Percentiles rank a stretch among this genome's conserved stretches.
phyloP scores from a whole-genome alignment of 352 stramenopile species.

The Globisporangium spinosum region DNA sequence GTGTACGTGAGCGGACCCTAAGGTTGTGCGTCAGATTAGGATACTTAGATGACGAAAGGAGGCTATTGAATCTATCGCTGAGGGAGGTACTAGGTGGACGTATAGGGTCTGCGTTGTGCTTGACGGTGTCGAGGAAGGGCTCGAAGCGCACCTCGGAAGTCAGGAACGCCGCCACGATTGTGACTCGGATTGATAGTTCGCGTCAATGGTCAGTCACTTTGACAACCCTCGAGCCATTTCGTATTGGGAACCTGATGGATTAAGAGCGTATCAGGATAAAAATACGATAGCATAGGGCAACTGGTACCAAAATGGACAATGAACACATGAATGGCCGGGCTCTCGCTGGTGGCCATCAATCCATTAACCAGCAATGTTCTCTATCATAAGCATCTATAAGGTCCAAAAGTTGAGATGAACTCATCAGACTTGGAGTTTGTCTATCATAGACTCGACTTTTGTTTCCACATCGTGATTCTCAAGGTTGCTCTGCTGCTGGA shows the following conservation, averaged over 20 bases:
- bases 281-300: not conserved
- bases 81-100: conserved; percentile 8
- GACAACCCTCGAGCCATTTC: not conserved
- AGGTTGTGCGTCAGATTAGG: not conserved
- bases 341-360: not conserved
- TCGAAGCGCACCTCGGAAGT: conserved; percentile 44
- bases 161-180: conserved; percentile 43
- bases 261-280: conserved; percentile 3
- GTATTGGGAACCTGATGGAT: not conserved
- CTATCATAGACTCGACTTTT: not conserved
- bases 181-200: not conserved
- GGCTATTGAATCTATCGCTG: not conserved
- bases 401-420: not conserved
- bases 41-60: not conserved
- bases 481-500: not conserved
- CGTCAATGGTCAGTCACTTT: not conserved
- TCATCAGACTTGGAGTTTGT: not conserved
- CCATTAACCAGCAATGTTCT: not conserved
- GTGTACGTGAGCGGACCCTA: conserved; percentile 54
- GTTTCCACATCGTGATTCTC: not conserved
- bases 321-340: too few species aligned
- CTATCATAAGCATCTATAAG: not conserved
- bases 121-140: conserved; percentile 34
- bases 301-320: not conserved
- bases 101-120: conserved; percentile 37